Evolutionary conservation across 768 basidiomycete genomes (phyloP).

Genomic region (Naganishia randhawae): DNA sequence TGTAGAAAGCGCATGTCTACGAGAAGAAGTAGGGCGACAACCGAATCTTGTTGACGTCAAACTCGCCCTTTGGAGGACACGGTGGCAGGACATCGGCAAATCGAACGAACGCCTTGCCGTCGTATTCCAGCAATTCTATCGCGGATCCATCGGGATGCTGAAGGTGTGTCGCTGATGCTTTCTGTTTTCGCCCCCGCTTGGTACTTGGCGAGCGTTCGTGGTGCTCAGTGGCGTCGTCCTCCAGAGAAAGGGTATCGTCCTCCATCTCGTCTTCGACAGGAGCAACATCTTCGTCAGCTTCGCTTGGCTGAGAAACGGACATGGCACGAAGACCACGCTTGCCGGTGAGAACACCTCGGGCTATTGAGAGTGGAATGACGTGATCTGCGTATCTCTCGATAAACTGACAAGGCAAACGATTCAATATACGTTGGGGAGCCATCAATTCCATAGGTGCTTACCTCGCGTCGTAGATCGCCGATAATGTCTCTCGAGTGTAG

Average conservation of each 20-base stretch:
- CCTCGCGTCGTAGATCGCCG: slow-evolving; percentile 67
- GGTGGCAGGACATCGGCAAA: slow-evolving; percentile 73
- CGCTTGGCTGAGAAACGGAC: not conserved
- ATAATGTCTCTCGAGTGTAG: slow-evolving; percentile 86
- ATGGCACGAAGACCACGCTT: slow-evolving; percentile 6
- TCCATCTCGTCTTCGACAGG: slow-evolving; percentile 48
- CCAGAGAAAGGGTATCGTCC: not conserved
- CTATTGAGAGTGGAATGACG: slow-evolving; percentile 37
- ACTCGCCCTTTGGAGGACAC: slow-evolving; percentile 76
- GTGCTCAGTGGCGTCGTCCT: not conserved
- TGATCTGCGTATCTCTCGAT: slow-evolving; percentile 68
- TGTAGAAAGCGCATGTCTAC: slow-evolving; percentile 48
- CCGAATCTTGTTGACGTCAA: slow-evolving; percentile 77
- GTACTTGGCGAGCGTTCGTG: not conserved
- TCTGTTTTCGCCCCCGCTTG: slow-evolving; percentile 17
- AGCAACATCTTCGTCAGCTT: slow-evolving; percentile 54
- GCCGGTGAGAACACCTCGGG: slow-evolving; percentile 33
- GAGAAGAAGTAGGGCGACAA: slow-evolving; percentile 91
- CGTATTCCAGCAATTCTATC: slow-evolving; percentile 25
- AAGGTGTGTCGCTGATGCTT: slow-evolving; percentile 7
- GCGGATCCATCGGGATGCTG: slow-evolving; percentile 22
- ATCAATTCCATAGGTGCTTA: slow-evolving; percentile 47
- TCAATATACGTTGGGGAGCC: not conserved
- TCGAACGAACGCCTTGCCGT: slow-evolving; percentile 59
- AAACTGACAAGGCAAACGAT: slow-evolving; percentile 56